phyloP scores from a whole-genome alignment of 371 early-diverging fungal genomes.

The Sporodiniella umbellata region DNA sequence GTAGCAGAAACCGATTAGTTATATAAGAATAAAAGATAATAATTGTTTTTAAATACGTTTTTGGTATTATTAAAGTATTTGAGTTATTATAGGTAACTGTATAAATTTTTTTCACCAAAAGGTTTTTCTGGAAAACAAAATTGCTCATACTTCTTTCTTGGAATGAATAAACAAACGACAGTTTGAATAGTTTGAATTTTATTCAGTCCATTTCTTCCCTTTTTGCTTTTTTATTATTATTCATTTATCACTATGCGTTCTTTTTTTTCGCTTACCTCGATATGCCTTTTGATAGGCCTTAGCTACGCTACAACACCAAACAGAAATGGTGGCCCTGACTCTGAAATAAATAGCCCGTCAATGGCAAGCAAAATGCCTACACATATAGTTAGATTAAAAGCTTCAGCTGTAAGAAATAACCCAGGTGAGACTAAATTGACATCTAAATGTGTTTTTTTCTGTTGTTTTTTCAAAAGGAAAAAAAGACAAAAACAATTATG shows the following conservation, averaged over 20 bases:
- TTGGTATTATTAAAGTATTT: too few relatives aligned
- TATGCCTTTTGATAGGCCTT: constrained; percentile 3
- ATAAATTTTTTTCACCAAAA: neutral
- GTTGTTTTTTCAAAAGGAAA: too few relatives aligned
- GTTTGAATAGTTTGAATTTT: neutral
- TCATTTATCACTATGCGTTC: neutral
- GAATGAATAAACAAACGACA: neutral
- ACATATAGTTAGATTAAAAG: constrained; percentile 19
- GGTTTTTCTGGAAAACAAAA: neutral
- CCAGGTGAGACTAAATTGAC: constrained; percentile 4
- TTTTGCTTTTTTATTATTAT: neutral
- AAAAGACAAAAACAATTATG: too few relatives aligned
- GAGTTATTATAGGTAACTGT: too few relatives aligned
- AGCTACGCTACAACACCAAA: neutral
- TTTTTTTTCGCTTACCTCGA: constrained; percentile 6
- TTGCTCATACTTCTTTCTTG: neutral
- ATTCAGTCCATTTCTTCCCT: neutral
- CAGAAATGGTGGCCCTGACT: neutral
- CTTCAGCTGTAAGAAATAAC: constrained; percentile 4
- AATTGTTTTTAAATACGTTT: too few relatives aligned
- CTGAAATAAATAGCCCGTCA: neutral
- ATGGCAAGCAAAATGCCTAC: constrained; percentile 1
- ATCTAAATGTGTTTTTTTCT: too few relatives aligned
- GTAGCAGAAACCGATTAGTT: too few relatives aligned
- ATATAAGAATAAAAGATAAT: too few relatives aligned